Evolutionary conservation across 805 yeast genomes (phyloP).

Genomic region (Clavispora vitiphila): DNA sequence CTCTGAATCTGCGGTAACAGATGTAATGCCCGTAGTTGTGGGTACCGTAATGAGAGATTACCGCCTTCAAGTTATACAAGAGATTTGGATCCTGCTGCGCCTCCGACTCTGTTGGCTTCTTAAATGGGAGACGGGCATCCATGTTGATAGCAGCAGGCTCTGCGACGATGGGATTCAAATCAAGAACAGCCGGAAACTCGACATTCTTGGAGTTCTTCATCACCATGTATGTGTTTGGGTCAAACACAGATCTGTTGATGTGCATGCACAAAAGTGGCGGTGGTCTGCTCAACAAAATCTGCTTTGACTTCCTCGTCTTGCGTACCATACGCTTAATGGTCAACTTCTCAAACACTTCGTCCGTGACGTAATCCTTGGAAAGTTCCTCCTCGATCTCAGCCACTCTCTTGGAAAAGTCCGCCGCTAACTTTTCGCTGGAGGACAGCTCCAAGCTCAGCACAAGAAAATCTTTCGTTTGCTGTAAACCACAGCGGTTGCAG

Average conservation of each 20-base stretch:
- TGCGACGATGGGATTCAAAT: slow-evolving; percentile 66
- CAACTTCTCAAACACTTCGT: slow-evolving; percentile 67
- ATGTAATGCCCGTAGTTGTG: slow-evolving; percentile 98
- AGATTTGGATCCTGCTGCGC: slow-evolving; percentile 21
- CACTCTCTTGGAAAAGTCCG: slow-evolving; percentile 26
- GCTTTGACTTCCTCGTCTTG: slow-evolving; percentile 79
- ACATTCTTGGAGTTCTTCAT: slow-evolving; percentile 81
- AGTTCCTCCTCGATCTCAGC: slow-evolving; percentile 44
- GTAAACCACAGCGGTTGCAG: slow-evolving; percentile 87
- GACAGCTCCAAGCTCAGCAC: slow-evolving; percentile 38
- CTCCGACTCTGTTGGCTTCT: slow-evolving; percentile 41
- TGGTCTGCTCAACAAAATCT: slow-evolving; percentile 71
- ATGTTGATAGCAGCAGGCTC: slow-evolving; percentile 64
- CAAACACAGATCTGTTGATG: slow-evolving; percentile 90
- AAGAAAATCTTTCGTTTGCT: slow-evolving; percentile 52
- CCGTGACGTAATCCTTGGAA: slow-evolving; percentile 64
- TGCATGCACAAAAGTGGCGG: slow-evolving; percentile 83
- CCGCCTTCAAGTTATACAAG: slow-evolving; percentile 72
- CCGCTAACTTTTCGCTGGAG: slow-evolving; percentile 25
- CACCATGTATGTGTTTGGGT: slow-evolving; percentile 75
- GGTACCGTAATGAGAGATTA: slow-evolving; percentile 89
- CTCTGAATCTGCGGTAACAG: slow-evolving; percentile 75
- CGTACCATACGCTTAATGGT: slow-evolving; percentile 71
- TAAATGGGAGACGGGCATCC: slow-evolving; percentile 76
- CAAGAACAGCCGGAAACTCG: slow-evolving; percentile 64